phyloP scores from a whole-genome alignment of 495 filamentous ascomycete species.

The Aspergillus haitiensis region DNA sequence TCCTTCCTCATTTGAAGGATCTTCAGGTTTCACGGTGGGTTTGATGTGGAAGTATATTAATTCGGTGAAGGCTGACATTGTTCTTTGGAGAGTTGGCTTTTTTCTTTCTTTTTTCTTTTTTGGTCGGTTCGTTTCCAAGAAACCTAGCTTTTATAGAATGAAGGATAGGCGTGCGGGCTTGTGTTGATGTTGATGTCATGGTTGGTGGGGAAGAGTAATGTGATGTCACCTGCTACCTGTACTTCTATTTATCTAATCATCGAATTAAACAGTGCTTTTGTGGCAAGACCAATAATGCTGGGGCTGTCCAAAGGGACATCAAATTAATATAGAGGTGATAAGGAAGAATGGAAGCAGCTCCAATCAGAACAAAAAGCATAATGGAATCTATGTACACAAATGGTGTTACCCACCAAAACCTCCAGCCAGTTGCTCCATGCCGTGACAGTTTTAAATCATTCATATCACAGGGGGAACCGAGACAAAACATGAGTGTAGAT shows the following conservation, averaged over 20 bases:
- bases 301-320: neutral
- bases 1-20: constrained; percentile 38
- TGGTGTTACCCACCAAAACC: constrained; percentile 13
- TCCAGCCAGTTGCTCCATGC: constrained; percentile 18
- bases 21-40: constrained; percentile 43
- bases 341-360: neutral
- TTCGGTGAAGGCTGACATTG: constrained; percentile 34
- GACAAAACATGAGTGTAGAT: no score
- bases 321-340: neutral
- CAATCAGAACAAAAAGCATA: constrained; percentile 1
- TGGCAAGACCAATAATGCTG: neutral
- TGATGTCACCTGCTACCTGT: neutral
- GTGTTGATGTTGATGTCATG: neutral
- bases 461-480: constrained; percentile 7
- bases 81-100: constrained; percentile 2
- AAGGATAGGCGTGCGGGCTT: neutral
- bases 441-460: constrained; percentile 21
- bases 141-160: no score
- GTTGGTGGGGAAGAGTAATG: neutral
- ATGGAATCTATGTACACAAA: constrained; percentile 24
- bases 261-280: no score
- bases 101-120: neutral
- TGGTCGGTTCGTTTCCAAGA: neutral
- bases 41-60: constrained; percentile 45
- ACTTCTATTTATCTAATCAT: no score